Base-by-base conservation (phyloP, 257 asterid genomes). In the Petrea volubilis region DNA sequence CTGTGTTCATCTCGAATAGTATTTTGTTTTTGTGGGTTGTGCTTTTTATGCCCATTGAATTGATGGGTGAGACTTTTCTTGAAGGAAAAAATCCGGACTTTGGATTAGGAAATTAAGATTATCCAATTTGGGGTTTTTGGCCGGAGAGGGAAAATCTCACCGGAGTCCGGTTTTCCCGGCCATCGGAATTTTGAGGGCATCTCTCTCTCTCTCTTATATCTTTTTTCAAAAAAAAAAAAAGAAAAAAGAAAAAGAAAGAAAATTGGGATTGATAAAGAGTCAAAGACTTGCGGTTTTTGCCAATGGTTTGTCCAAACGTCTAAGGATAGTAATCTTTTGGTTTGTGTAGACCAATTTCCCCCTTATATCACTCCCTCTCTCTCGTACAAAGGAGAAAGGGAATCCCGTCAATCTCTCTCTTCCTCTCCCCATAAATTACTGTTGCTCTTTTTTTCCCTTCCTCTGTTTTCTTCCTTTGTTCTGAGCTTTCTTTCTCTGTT, bases 321-420 rank as follows among this genome's bases (percentile, higher is more conserved):
- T 74, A 90, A 81, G 75, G 70, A 24, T 82, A 79, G 82, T 68
- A 74, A 78, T 75, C 74, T 78, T n/a, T 65, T 67, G 64, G 8
- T 70, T 72, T 74, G 34, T 6, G 34, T n/a, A 74, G 33, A 58
- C 79, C 72, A 14, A 38, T 60, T 73, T 70, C 46, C 7, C 51
- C 31, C 53, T 6, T 11, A 38, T 15, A 58, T 50, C 68, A 40
- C 61, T 65, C 50, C 49, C 66, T 72, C 74, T 72, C 74, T 72
- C 72, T 67, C 83, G 68, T 67, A 79, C 68, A 79, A 78, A 61
- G n/a, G 77, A 71, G 70, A 66, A 53, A 71, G 65, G 80, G 79
- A 84, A 86, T 92, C 97, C 94, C 96, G 86, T 86, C 80, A 75
- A 82, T 86, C 76, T 78, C 89, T 88, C 90, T 67, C 73, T 65